Base-by-base conservation (phyloP, 1,284 basidiomycete genomes). In the Athelia sp. region DNA sequence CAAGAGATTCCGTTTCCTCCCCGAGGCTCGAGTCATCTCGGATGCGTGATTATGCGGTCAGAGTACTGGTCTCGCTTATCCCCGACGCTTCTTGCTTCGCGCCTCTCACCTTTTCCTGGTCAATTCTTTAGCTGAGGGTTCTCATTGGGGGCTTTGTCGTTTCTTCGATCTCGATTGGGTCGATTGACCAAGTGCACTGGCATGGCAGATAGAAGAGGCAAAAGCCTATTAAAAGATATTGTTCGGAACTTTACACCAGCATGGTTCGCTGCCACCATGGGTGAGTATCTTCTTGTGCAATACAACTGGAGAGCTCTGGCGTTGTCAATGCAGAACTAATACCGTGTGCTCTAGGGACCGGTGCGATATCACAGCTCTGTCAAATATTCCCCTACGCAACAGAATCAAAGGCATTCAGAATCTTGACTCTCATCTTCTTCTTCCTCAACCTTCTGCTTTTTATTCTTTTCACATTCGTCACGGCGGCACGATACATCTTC, bases 361-460 rank as follows among this genome's bases (percentile, higher is more conserved):
- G 80, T 4, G 68, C 74, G 15, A 70, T 84, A 14, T 75, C 78
- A 56, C 68, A 71, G 22, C 67, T 84, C 38, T 76, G 82, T 56
- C 65, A 72, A 45, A 66, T 58, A 15, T 82, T 81, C 58, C 81
- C 82, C 2, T 82, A 80, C 54, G 76, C 70, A 1, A 58, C 59
- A 47, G 60, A 64, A 34, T 69, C 71, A 10, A 52, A 54, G 6
- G 56, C 65, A n/a, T 70, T 81, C 68, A 69, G 68, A 49, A 56
- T 66, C 24, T 55, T 78, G 46, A 72, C 76, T 29, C 62, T 80
- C 21, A 66, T 75, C 31, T 72, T 90, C 58, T 87, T 90, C 61
- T 76, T 82, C 54, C 67, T 90, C 50, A 86, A 90, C 60, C 62
- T 89, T 19, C 53, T 71, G 8, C 64, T 90, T 11, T 90, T 90